phyloP scores from a whole-genome alignment of 495 filamentous ascomycete species.

The Annulohypoxylon maeteangense region DNA sequence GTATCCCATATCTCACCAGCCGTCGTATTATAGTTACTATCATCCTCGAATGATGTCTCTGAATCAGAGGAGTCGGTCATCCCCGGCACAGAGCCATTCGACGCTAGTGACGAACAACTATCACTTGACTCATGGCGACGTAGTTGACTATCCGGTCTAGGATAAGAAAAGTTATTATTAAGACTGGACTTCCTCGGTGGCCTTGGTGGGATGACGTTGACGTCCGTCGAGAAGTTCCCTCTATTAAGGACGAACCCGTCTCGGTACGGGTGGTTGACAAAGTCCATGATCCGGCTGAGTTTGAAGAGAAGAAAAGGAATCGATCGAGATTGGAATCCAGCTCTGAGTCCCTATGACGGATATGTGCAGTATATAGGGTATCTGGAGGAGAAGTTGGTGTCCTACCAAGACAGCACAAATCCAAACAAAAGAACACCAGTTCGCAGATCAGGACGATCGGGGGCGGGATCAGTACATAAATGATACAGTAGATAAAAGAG shows the following conservation, averaged over 20 bases:
- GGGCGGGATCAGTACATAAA: conserved; percentile 36
- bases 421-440: conserved; percentile 22
- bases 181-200: conserved; percentile 33
- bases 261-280: conserved; percentile 30
- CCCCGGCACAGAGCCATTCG: conserved; percentile 42
- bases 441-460: conserved; percentile 38
- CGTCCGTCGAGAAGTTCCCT: conserved; percentile 14
- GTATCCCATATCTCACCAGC: conserved; percentile 47
- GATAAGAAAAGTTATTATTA: conserved; percentile 45
- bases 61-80: conserved; percentile 50
- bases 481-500: conserved; percentile 35
- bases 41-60: conserved; percentile 45
- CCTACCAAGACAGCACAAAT: conserved; percentile 30
- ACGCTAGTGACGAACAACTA: conserved; percentile 41
- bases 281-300: conserved; percentile 42
- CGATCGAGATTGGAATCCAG: conserved; percentile 29
- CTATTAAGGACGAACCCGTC: conserved; percentile 6
- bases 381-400: conserved; percentile 24
- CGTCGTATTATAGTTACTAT: conserved; percentile 42
- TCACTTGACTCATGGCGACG: conserved; percentile 43
- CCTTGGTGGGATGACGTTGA: conserved; percentile 1
- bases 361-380: conserved; percentile 44
- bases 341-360: conserved; percentile 42
- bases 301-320: too few species aligned
- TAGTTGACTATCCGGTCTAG: conserved; percentile 27